Evolutionary conservation across 192 early-diverging fungal species (phyloP).

Genomic region (Entophlyctis helioformis): DNA sequence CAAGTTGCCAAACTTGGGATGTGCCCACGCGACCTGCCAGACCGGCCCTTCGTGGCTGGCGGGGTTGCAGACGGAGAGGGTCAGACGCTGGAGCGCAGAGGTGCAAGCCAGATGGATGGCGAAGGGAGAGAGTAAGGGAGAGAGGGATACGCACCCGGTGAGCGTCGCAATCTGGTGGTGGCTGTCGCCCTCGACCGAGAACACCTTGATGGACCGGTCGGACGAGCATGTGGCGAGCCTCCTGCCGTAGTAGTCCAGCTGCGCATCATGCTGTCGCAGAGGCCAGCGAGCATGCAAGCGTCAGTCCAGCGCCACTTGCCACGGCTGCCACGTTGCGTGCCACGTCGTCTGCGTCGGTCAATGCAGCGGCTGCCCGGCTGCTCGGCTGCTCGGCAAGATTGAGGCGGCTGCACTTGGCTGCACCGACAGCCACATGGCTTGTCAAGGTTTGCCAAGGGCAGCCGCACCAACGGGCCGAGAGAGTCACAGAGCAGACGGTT

Average conservation of each 20-base stretch:
- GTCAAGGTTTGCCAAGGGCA: too few relatives aligned
- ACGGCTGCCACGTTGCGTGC: too few relatives aligned
- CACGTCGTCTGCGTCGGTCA: too few relatives aligned
- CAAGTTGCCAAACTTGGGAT: conserved; percentile 94
- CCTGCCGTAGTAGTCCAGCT: conserved; percentile 75
- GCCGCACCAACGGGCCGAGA: too few relatives aligned
- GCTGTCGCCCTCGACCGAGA: conserved; percentile 70
- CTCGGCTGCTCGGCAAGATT: too few relatives aligned
- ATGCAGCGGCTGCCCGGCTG: too few relatives aligned
- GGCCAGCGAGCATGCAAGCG: too few relatives aligned
- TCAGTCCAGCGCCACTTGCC: too few relatives aligned
- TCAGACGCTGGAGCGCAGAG: neutral
- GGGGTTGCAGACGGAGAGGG: neutral
- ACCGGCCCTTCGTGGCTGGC: conserved; percentile 89
- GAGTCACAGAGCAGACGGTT: too few relatives aligned
- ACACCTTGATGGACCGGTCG: conserved; percentile 86
- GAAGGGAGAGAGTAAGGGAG: neutral
- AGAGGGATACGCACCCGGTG: conserved; percentile 41
- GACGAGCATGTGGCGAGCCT: conserved; percentile 97
- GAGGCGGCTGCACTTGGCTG: too few relatives aligned
- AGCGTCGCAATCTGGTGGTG: conserved; percentile 58
- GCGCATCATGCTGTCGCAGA: conserved; percentile 54
- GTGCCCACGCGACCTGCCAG: conserved; percentile 99
- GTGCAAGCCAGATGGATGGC: neutral
- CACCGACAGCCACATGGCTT: too few relatives aligned